These are phyloP conservation scores for Byssoonygena ceratinophila DNA, from an alignment of 2,329 filamentous ascomycete species.

Conservation along the genomic window DNA sequence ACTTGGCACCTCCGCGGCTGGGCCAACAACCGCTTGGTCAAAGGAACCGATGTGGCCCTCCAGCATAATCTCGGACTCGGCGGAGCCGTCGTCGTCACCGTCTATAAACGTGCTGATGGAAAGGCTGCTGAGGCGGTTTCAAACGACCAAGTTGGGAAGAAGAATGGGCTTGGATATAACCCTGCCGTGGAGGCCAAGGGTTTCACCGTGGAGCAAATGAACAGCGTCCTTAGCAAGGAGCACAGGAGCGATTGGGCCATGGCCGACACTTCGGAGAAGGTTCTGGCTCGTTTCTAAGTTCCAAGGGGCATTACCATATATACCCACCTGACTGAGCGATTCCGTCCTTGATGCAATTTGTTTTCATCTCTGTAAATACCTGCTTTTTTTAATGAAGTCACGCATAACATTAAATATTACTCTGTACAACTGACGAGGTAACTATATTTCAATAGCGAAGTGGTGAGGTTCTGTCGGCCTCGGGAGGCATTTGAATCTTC, in stretches of 20 bases:
- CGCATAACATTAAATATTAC: neutral
- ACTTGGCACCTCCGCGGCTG: slow-evolving; percentile 93
- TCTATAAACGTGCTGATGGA: slow-evolving; percentile 78
- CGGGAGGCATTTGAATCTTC: no score
- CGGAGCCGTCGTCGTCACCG: slow-evolving; percentile 79
- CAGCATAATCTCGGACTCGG: slow-evolving; percentile 92
- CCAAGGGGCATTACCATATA: neutral
- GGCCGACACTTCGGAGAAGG: slow-evolving; percentile 62
- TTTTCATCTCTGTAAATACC: neutral
- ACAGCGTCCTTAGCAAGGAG: slow-evolving; percentile 59
- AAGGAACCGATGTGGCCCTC: slow-evolving; percentile 59
- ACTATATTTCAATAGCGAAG: no score
- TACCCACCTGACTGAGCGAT: no score
- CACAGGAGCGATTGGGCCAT: slow-evolving; percentile 63
- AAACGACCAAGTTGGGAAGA: slow-evolving; percentile 53
- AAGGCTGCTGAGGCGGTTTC: slow-evolving; percentile 50
- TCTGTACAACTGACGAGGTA: no score
- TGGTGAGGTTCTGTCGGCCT: no score
- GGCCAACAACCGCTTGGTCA: slow-evolving; percentile 76
- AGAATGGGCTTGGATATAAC: slow-evolving; percentile 72
- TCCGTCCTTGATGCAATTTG: neutral
- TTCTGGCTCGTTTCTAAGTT: slow-evolving; percentile 54
- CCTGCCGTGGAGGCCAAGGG: slow-evolving; percentile 82
- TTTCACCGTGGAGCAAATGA: slow-evolving; percentile 67
- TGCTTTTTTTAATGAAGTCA: neutral